Base-by-base conservation (phyloP, 164 flowering plant species). In the Umbellularia californica region DNA sequence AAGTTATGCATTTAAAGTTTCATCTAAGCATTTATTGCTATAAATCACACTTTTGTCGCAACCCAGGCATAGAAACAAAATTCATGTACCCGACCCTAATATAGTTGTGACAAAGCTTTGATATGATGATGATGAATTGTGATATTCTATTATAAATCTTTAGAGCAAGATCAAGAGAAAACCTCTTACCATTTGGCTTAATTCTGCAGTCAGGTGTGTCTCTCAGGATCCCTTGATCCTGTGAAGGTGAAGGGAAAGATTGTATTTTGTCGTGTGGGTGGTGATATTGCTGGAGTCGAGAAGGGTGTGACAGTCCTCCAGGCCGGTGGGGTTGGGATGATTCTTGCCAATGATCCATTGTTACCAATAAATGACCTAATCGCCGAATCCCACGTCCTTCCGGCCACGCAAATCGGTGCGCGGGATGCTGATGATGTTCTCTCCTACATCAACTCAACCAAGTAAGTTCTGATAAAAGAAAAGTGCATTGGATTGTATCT, bases 291-390 rank as follows among this genome's bases (percentile, higher is more conserved):
- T 0, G 81, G 89, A 75, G 80, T 80, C 10, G 89, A 88, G 20
- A 88, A 90, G 75, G 90, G 88, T 11, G 11, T 76, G 55, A 83
- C 82, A 1, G 27, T 69, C 2, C 47, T 47, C 23, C 10, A 33
- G 3, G 91, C 91, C 2, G 92, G 92, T 4, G 95, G 86, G 2
- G 87, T 41, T 19, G 95, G 87, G 12, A 88, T 89, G 88, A 82
- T 90, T 58, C 85, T 89, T 0, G 75, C 75, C 80, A 88, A 87
- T 41, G 87, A 85, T 22, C n/a, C 19, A 23, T 0, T 5, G 20
- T 50, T 51, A n/a, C 91, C 90, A 55, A 74, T 88, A 55, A 74
- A 77, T 65, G 84, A 80, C 3, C 12, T 87, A 11, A 41, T 78
- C 0, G 77, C 90, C 2, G 91, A 88, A 28, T 70, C 82, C 24